A percentile compares a stretch with the other conserved stretches of the same genome.
phyloP scores from a whole-genome alignment of 164 flowering plant genomes.

The Vitis vinifera region ASM3070453v1 NC_081809.1:1114501-1115000 shows the following conservation, averaged over 20 bases:
- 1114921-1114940: too few relatives aligned
- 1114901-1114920: not conserved
- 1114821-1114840: too few relatives aligned
- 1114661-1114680: constrained; percentile 51
- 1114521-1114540: not conserved
- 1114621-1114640: constrained; percentile 73
- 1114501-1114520: not conserved
- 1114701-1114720: constrained; percentile 50
- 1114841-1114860: not conserved
- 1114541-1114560: constrained; percentile 78
- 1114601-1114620: constrained; percentile 81
- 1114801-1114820: not conserved
- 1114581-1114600: constrained; percentile 65
- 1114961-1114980: too few relatives aligned
- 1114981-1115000: too few relatives aligned
- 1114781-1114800: not conserved
- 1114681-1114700: constrained; percentile 52
- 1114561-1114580: constrained; percentile 75
- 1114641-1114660: constrained; percentile 65
- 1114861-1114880: not conserved
- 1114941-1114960: too few relatives aligned
- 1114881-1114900: not conserved
- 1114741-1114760: constrained; percentile 4
- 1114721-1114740: constrained; percentile 77
- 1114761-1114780: not conserved